phyloP scores from a whole-genome alignment of 164 flowering plant genomes.

The Dillenia turbinata region DNA sequence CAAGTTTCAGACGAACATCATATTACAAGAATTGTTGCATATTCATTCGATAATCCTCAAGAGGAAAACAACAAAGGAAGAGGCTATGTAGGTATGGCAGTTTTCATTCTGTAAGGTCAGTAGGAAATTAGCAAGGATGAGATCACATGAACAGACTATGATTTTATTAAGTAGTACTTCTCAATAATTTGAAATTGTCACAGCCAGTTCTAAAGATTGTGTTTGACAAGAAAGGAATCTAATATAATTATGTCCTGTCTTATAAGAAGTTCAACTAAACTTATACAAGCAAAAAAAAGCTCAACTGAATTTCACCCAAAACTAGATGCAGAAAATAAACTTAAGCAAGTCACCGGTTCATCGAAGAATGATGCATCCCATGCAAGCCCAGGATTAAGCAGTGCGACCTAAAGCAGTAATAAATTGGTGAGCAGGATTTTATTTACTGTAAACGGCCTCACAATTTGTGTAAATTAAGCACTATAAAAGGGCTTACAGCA shows the following conservation, averaged over 20 bases:
- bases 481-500: slow-evolving; percentile 47
- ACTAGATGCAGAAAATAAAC: slow-evolving; percentile 3
- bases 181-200: too few relatives aligned
- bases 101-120: too few relatives aligned
- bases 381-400: slow-evolving; percentile 76
- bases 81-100: too few relatives aligned
- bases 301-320: not conserved
- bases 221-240: not conserved
- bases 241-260: not conserved
- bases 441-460: not conserved
- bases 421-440: not conserved
- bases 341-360: slow-evolving; percentile 81
- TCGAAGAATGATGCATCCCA: slow-evolving; percentile 96
- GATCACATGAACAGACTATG: too few relatives aligned
- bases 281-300: not conserved
- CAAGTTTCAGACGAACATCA: too few relatives aligned
- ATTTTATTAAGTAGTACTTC: too few relatives aligned
- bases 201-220: not conserved
- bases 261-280: too few relatives aligned
- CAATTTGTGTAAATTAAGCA: not conserved
- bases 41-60: too few relatives aligned
- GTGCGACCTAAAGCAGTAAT: slow-evolving; percentile 54
- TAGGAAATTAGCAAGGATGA: too few relatives aligned
- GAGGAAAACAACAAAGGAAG: too few relatives aligned
- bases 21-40: too few relatives aligned